These are phyloP conservation scores for Mycena leptocephala DNA, from an alignment of 768 basidiomycete species.

Conservation along the genomic window DNA sequence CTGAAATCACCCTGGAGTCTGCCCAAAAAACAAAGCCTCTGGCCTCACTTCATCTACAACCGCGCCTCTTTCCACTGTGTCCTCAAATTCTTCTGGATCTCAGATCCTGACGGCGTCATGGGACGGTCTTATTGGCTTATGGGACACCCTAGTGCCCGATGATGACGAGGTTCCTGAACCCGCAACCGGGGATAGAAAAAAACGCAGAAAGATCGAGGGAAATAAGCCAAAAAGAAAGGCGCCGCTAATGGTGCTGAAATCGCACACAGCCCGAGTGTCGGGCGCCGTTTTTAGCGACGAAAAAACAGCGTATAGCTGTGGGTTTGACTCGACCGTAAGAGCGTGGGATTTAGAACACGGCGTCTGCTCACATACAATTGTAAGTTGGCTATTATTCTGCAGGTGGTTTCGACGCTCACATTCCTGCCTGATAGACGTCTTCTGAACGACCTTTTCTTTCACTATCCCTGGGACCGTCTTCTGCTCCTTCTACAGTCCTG, in stretches of 20 bases:
- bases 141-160: constrained; percentile 76
- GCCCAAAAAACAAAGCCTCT: constrained; percentile 58
- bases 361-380: constrained; percentile 79
- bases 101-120: constrained; percentile 89
- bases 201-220: constrained; percentile 72
- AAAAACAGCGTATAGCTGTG: constrained; percentile 78
- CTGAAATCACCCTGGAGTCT: constrained; percentile 53
- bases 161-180: constrained; percentile 76
- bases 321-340: constrained; percentile 92
- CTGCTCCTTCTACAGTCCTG: constrained; percentile 45
- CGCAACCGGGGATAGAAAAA: constrained; percentile 61
- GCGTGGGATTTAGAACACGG: constrained; percentile 91
- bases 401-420: background rate
- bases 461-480: constrained; percentile 60
- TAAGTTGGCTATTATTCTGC: constrained; percentile 53
- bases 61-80: constrained; percentile 81
- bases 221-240: constrained; percentile 71
- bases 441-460: constrained; percentile 86
- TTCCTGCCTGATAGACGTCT: constrained; percentile 61
- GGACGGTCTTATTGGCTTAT: constrained; percentile 90
- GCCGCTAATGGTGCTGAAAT: constrained; percentile 83
- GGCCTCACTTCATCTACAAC: constrained; percentile 90
- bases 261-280: constrained; percentile 89
- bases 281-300: constrained; percentile 71
- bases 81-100: constrained; percentile 67